phyloP scores from a whole-genome alignment of 2,329 filamentous ascomycete genomes.

The Diaporthe eres region DNA sequence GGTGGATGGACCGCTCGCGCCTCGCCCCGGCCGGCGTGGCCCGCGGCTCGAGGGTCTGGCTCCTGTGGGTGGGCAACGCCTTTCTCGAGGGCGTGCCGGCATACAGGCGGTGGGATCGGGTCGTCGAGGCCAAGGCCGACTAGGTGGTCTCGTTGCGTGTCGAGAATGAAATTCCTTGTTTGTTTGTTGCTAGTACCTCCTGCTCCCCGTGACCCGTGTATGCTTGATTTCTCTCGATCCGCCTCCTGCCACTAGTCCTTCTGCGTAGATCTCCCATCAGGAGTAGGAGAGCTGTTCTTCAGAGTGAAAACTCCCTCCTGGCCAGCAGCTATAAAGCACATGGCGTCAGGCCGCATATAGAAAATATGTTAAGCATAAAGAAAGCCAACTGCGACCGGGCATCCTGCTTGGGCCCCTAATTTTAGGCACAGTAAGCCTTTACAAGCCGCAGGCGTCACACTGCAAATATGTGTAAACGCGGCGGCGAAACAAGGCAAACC shows the following conservation, averaged over 20 bases:
- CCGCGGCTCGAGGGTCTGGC: slow-evolving; percentile 64
- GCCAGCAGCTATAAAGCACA: background rate
- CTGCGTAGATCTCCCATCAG: background rate
- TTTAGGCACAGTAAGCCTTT: background rate
- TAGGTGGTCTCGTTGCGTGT: background rate
- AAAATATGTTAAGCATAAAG: background rate
- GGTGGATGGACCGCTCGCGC: slow-evolving; percentile 63
- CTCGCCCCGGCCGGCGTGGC: slow-evolving; percentile 64
- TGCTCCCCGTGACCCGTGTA: background rate
- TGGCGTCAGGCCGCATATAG: too few species aligned
- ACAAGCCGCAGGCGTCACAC: background rate
- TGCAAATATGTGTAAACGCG: background rate
- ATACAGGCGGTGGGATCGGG: slow-evolving; percentile 65
- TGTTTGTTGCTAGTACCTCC: background rate
- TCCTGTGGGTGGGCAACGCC: slow-evolving; percentile 65
- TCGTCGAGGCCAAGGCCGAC: slow-evolving; percentile 53
- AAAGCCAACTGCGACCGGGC: background rate
- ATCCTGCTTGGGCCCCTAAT: background rate
- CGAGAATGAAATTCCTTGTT: background rate
- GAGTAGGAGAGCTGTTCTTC: background rate
- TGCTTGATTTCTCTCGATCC: background rate
- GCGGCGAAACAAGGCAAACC: background rate
- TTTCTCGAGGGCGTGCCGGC: slow-evolving; percentile 68
- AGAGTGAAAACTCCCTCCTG: background rate
- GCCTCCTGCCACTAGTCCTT: background rate